Percentiles rank a stretch among this genome's conserved stretches.
These are phyloP conservation scores for Lagerstroemia fauriei DNA, from an alignment of 441 rosid species.

Conservation along the genomic window DNA sequence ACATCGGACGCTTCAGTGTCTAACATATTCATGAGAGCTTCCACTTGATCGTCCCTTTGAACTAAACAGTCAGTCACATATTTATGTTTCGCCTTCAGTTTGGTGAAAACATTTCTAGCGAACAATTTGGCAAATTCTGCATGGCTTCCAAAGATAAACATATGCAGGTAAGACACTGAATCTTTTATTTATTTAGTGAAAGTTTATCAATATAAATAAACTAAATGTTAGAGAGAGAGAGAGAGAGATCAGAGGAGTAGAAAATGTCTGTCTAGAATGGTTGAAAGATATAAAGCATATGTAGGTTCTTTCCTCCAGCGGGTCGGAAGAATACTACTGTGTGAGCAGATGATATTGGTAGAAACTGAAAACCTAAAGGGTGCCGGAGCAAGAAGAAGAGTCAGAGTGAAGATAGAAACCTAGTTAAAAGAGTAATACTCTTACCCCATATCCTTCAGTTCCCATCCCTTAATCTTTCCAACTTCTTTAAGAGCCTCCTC, in stretches of 20 bases:
- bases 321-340: too few species aligned
- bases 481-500: not conserved
- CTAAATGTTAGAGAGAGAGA: too few species aligned
- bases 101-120: not conserved
- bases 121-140: not conserved
- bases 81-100: not conserved
- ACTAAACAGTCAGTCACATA: not conserved
- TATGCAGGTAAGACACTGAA: not conserved
- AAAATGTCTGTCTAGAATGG: too few species aligned
- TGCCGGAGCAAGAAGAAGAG: not conserved
- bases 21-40: not conserved
- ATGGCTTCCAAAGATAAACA: not conserved
- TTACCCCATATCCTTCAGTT: not conserved
- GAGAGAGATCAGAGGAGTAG: too few species aligned
- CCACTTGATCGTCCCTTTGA: not conserved
- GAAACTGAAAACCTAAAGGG: too few species aligned
- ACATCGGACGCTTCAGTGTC: not conserved
- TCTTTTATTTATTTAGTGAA: not conserved
- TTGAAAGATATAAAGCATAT: too few species aligned
- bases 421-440: not conserved
- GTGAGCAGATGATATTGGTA: too few species aligned
- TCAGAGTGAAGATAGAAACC: not conserved
- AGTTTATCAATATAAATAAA: not conserved
- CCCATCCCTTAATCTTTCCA: not conserved
- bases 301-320: too few species aligned